These are phyloP conservation scores for Pseudotsuga menziesii DNA, from an alignment of 75 land plant species.

Conservation along the genomic window DNA sequence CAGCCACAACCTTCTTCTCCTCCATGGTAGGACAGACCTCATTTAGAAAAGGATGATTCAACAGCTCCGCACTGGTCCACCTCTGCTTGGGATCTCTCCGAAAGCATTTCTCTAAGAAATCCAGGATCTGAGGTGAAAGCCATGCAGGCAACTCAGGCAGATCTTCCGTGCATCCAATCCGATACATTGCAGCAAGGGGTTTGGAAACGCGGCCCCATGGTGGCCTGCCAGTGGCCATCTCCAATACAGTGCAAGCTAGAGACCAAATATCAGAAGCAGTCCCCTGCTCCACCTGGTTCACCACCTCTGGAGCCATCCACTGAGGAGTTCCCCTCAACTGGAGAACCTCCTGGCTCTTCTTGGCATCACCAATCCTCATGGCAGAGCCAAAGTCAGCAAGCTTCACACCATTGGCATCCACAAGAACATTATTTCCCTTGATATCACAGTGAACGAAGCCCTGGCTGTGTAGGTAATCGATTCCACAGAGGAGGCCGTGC, in stretches of 20 bases:
- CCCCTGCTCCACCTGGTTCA: conserved; percentile 25
- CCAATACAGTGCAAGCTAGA: conserved; percentile 33
- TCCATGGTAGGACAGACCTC: neutral
- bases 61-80: conserved; percentile 29
- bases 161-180: conserved; percentile 35
- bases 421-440: conserved; percentile 29
- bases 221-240: conserved; percentile 43
- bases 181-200: conserved; percentile 27
- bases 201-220: conserved; percentile 23
- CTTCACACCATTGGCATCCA: conserved; percentile 23
- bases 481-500: conserved; percentile 39
- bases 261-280: conserved; percentile 35
- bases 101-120: conserved; percentile 34
- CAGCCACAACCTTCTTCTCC: too few species aligned
- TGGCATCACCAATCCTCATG: neutral
- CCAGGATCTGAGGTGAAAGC: conserved; percentile 22
- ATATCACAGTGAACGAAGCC: conserved; percentile 65
- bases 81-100: conserved; percentile 24
- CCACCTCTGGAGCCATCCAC: conserved; percentile 58
- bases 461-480: conserved; percentile 32
- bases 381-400: conserved; percentile 41
- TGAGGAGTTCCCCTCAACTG: conserved; percentile 31
- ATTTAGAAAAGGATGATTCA: conserved; percentile 30
- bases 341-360: too few species aligned
- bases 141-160: conserved; percentile 24